These are phyloP conservation scores for Fraxinus excelsior DNA, from an alignment of 257 asterid genomes.

Conservation along the genomic window DNA sequence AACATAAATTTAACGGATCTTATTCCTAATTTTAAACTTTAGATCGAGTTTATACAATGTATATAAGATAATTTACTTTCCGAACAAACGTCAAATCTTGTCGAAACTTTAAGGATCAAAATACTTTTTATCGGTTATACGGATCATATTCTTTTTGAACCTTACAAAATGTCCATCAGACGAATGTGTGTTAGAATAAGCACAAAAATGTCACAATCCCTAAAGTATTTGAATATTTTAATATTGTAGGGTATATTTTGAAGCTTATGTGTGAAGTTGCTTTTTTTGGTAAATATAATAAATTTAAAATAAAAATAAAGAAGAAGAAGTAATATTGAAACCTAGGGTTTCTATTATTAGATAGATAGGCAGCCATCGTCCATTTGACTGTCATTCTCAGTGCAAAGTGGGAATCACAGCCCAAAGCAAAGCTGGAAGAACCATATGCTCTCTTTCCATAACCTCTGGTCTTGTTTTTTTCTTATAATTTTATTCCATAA, in stretches of 20 bases:
- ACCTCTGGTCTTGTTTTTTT: slow-evolving; percentile 34
- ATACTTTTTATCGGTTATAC: not conserved
- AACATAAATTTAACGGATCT: not conserved
- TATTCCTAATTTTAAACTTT: not conserved
- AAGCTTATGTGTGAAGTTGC: not conserved
- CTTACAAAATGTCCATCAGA: not conserved
- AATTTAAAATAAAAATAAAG: not conserved
- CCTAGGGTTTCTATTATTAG: not conserved
- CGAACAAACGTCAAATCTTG: not conserved
- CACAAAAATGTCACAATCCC: not conserved
- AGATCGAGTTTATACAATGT: not conserved
- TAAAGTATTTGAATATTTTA: not conserved
- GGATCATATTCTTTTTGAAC: not conserved
- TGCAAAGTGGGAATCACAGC: not conserved
- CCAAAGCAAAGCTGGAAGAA: slow-evolving; percentile 33
- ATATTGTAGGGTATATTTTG: not conserved
- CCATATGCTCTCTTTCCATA: slow-evolving; percentile 55
- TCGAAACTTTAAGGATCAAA: not conserved
- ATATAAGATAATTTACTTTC: not conserved
- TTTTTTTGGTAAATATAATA: not conserved
- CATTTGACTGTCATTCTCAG: slow-evolving; percentile 5
- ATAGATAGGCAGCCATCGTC: not conserved
- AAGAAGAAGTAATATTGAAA: not conserved
- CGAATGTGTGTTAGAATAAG: not conserved
- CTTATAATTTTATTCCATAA: slow-evolving; percentile 16